A percentile compares a stretch with the other conserved stretches of the same genome.
These are phyloP conservation scores for Metschnikowia koreensis DNA, from an alignment of 805 yeast species.

Conservation along the genomic window DNA sequence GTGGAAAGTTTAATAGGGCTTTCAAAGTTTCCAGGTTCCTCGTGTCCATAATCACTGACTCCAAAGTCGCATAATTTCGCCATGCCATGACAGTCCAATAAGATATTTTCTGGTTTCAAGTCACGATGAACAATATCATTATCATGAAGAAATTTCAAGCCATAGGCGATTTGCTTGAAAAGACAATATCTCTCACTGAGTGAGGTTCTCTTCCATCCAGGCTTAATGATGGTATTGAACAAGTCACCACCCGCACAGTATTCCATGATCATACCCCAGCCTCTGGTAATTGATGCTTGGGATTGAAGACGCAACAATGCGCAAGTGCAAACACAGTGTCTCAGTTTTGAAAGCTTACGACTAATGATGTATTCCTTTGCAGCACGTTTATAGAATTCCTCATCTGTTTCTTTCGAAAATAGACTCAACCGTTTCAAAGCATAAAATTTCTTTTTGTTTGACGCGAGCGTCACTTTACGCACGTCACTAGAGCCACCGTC, in stretches of 20 bases:
- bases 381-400: constrained; percentile 63
- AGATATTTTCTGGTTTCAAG: constrained; percentile 70
- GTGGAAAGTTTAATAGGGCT: constrained; percentile 41
- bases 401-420: constrained; percentile 60
- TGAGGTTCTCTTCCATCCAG: constrained; percentile 58
- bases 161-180: constrained; percentile 66
- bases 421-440: constrained; percentile 67
- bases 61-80: constrained; percentile 77
- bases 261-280: constrained; percentile 78
- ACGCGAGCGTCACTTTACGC: constrained; percentile 37
- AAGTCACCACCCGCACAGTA: constrained; percentile 62
- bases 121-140: constrained; percentile 70
- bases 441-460: constrained; percentile 45
- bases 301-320: constrained; percentile 58
- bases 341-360: constrained; percentile 48
- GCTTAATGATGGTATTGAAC: constrained; percentile 50
- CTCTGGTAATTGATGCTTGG: constrained; percentile 51
- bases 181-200: constrained; percentile 57
- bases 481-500: constrained; percentile 74
- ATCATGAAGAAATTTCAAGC: constrained; percentile 60
- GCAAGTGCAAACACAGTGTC: constrained; percentile 59
- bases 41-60: constrained; percentile 64
- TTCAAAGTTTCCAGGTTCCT: constrained; percentile 46
- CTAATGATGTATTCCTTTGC: constrained; percentile 63
- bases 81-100: constrained; percentile 57